Conservation (phyloP, 768 basidiomycete genomes). For the Mycena rosella region DNA sequence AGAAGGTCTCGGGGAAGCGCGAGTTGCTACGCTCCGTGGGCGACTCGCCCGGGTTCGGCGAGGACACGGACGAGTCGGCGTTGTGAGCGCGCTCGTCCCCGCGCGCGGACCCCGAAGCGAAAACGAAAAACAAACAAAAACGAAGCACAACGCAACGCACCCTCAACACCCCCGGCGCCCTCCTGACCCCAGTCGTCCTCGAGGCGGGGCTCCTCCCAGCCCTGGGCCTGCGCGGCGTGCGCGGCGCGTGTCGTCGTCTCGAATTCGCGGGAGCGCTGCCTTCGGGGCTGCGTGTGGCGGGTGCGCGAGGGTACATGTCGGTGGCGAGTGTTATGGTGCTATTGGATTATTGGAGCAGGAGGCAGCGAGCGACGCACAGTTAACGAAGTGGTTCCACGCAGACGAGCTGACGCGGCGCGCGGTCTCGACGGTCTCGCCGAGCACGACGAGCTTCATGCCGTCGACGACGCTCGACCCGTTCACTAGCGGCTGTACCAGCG, state of each 20-base stretch:
- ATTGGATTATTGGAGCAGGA: no score
- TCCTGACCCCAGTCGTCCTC: no score
- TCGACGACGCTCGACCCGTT: slow-evolving; percentile 87
- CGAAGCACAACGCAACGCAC: no score
- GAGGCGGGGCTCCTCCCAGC: slow-evolving; percentile 54
- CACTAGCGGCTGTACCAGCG: slow-evolving; percentile 84
- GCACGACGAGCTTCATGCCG: slow-evolving; percentile 90
- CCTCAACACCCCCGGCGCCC: no score
- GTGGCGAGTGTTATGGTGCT: no score
- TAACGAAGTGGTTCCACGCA: slow-evolving; percentile 82
- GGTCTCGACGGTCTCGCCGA: slow-evolving; percentile 90
- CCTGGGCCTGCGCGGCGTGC: slow-evolving; percentile 68
- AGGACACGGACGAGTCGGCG: neutral
- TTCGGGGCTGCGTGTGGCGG: slow-evolving; percentile 63
- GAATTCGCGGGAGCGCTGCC: slow-evolving; percentile 91
- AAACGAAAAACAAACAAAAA: no score
- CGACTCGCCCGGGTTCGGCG: slow-evolving; percentile 10
- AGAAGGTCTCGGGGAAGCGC: slow-evolving; percentile 83
- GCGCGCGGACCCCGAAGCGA: slow-evolving; percentile 31
- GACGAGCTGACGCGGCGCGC: slow-evolving; percentile 85
- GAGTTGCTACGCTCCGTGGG: slow-evolving; percentile 45
- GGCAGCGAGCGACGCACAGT: slow-evolving; percentile 46
- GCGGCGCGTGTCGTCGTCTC: slow-evolving; percentile 87
- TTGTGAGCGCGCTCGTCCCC: neutral
- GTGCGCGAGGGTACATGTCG: no score